Percentiles rank a stretch among this genome's conserved stretches.
Conservation (phyloP, 352 stramenopile genomes). For the Globisporangium paroecandrum region DNA sequence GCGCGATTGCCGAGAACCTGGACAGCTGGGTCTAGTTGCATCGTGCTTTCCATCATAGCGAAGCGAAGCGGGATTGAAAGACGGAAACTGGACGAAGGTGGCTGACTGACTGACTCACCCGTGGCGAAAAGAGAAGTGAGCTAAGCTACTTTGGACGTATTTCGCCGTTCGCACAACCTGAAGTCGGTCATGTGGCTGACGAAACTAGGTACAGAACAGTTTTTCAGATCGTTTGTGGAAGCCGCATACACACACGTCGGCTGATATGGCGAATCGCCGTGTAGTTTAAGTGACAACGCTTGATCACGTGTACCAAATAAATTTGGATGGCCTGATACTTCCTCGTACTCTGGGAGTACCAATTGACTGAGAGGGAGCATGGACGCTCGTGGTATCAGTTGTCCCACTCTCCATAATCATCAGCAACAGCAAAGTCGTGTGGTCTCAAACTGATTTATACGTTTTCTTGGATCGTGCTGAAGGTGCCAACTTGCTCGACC, state of each 20-base stretch:
- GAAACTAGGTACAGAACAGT: no score
- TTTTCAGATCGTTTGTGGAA: no score
- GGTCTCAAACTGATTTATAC: neutral
- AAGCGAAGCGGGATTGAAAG: no score
- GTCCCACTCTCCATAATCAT: neutral
- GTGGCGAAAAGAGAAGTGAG: neutral
- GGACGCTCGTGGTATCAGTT: neutral
- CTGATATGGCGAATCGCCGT: no score
- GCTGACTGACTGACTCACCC: neutral
- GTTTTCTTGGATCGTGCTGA: neutral
- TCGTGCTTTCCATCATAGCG: no score
- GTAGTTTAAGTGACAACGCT: no score
- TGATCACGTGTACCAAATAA: no score
- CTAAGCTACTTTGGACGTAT: neutral
- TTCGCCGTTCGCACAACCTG: no score
- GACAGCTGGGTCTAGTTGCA: neutral
- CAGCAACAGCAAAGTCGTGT: no score
- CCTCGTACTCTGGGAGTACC: neutral
- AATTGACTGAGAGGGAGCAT: neutral
- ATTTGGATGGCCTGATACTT: no score
- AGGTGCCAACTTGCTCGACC: neutral
- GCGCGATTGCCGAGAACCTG: neutral
- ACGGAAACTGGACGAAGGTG: neutral
- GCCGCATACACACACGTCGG: no score
- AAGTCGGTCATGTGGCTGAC: no score